Percentiles rank a stretch among this genome's conserved stretches.
Conservation (phyloP, 148 eudicot genomes). For the Rhododendron ovatum region DNA sequence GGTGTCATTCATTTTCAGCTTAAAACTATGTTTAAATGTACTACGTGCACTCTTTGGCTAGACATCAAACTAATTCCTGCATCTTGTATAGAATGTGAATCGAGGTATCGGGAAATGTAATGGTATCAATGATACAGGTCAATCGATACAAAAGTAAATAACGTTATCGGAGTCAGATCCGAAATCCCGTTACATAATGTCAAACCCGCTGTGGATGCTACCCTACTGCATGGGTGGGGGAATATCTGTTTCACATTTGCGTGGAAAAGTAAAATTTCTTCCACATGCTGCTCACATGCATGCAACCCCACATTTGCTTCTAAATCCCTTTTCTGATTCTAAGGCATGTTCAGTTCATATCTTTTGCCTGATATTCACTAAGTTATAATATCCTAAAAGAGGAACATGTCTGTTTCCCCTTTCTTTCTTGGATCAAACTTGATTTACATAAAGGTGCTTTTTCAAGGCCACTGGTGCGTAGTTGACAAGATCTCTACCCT, state of each 20-base stretch:
- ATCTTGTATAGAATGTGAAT: too few species aligned
- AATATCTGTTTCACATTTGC: background rate
- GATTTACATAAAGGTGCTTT: background rate
- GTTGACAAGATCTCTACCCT: slow-evolving; percentile 3
- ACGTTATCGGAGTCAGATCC: too few species aligned
- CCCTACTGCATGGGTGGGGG: background rate
- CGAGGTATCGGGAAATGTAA: too few species aligned
- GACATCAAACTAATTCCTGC: too few species aligned
- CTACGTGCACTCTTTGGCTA: too few species aligned
- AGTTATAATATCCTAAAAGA: background rate
- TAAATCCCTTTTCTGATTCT: background rate
- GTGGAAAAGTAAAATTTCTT: background rate
- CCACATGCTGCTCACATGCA: slow-evolving; percentile 17
- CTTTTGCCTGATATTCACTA: background rate
- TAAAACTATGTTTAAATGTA: too few species aligned
- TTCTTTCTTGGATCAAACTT: background rate
- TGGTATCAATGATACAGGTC: too few species aligned
- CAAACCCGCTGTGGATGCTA: too few species aligned
- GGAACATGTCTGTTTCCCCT: background rate
- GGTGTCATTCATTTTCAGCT: too few species aligned
- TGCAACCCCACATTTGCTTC: slow-evolving; percentile 11
- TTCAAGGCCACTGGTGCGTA: background rate
- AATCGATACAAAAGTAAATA: too few species aligned
- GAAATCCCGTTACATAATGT: too few species aligned
- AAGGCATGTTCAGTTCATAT: background rate